Percentiles rank a stretch among this genome's conserved stretches.
Evolutionary conservation across 352 stramenopile genomes (phyloP).

Genomic region (Phytopythium mirpurense): DNA sequence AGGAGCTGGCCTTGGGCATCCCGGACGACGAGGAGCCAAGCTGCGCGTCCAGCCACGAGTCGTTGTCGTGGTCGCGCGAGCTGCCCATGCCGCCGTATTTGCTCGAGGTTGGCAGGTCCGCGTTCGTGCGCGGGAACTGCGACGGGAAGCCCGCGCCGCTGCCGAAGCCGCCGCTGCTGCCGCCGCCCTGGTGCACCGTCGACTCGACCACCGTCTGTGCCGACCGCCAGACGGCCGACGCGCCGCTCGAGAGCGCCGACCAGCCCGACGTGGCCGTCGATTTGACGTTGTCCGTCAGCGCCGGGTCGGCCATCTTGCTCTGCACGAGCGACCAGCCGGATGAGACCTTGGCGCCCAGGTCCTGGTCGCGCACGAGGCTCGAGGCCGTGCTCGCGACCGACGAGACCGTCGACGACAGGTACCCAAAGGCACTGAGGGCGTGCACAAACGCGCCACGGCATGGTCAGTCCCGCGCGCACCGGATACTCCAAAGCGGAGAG

Average conservation of each 20-base stretch:
- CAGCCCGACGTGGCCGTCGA: conserved; percentile 71
- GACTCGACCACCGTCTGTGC: conserved; percentile 57
- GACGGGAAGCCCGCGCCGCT: conserved; percentile 16
- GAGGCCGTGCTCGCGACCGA: conserved; percentile 58
- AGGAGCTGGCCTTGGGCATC: conserved; percentile 28
- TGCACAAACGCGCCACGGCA: background rate
- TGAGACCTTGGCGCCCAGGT: conserved; percentile 71
- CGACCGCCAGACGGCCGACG: conserved; percentile 57
- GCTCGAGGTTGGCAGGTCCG: conserved; percentile 39
- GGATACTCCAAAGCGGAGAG: background rate
- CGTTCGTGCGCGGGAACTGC: conserved; percentile 56
- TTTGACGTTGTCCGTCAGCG: conserved; percentile 71
- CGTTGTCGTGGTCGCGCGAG: conserved; percentile 47
- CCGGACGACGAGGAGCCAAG: conserved; percentile 16
- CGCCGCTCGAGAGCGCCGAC: conserved; percentile 63
- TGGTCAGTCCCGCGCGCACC: background rate
- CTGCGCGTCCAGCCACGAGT: conserved; percentile 65
- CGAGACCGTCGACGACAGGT: conserved; percentile 64
- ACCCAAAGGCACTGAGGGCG: conserved; percentile 50
- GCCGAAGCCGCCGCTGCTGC: conserved; percentile 10
- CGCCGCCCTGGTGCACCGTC: conserved; percentile 15
- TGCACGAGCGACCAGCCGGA: conserved; percentile 76
- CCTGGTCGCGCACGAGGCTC: conserved; percentile 70
- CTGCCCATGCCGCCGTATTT: conserved; percentile 66
- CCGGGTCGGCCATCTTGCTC: conserved; percentile 64